Evolutionary conservation across 164 flowering plant species (phyloP), one percentile per base, ranked within the genome.

Genomic region (Kalanchoe fedtschenkoi): DNA sequence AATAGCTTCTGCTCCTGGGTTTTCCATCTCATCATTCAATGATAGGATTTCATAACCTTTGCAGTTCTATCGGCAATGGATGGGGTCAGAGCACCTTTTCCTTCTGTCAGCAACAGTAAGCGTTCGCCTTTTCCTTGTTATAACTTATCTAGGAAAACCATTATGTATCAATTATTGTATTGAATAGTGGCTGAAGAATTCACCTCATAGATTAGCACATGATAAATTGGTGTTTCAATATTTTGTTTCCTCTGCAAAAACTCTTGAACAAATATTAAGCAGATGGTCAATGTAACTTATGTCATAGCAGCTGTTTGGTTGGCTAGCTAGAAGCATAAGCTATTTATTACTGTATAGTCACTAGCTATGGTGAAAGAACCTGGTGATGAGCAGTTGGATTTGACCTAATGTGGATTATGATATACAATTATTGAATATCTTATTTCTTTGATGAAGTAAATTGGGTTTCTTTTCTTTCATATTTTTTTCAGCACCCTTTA

Each of bases 61-160:
- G 9, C 83, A 89, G 96, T 89, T 53, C 73, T 89, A 72, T 89
- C 96, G 22, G 96, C 96, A 57, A 84, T 86, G 81, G 79, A 80
- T 72, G 96, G 92, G 60, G 9, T 89, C 61, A 74, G 81, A 69
- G 83, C 78, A 67, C 96, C 86, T 33, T 84, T 89, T 71, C 86
- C 85, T 69, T 75, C 84, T 24, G 66, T 85, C 51, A 78, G 69
- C 61, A 80, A 81, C 74, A 71, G 96, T 89, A 76, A 79, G 91
- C 70, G 39, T 58, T 24, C 61, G 2, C 15, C 6, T 6, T 5
- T 55, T 26, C 10, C 19, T 29, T 30, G 21, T 43, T 37, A 37
- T 8, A 4, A 8, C 8, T 5, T 41, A n/a, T 43, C 19, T n/a
- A 6, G 19, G 9, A 43, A n/a, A 43, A 6, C 7, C 51, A n/a